phyloP scores from a whole-genome alignment of 2,329 filamentous ascomycete genomes.

The Scorias spongiosa region DNA sequence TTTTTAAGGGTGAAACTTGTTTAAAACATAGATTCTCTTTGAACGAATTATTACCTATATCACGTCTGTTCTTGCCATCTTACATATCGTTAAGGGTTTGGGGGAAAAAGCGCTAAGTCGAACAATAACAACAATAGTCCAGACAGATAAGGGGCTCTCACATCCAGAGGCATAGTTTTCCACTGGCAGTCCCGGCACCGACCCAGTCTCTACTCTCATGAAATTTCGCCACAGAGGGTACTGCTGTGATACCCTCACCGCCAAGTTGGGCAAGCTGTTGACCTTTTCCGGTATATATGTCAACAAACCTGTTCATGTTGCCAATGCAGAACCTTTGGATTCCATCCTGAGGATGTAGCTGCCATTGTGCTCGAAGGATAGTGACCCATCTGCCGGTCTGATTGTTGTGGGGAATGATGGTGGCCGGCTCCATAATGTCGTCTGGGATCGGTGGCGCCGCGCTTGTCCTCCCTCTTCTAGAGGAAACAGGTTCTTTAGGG shows the following conservation, averaged over 20 bases:
- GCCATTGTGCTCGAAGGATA: slow-evolving; percentile 79
- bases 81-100: no score
- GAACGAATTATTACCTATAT: no score
- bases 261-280: slow-evolving; percentile 79
- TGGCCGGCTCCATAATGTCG: slow-evolving; percentile 51
- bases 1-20: no score
- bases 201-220: slow-evolving; percentile 84
- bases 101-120: background rate
- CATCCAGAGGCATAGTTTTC: slow-evolving; percentile 85
- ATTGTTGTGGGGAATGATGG: slow-evolving; percentile 71
- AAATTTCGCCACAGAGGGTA: slow-evolving; percentile 83
- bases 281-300: slow-evolving; percentile 69
- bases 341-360: slow-evolving; percentile 58
- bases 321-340: slow-evolving; percentile 83
- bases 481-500: slow-evolving; percentile 47
- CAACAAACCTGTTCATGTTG: slow-evolving; percentile 84
- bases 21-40: no score
- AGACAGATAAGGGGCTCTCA: slow-evolving; percentile 23
- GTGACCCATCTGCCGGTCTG: slow-evolving; percentile 93
- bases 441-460: slow-evolving; percentile 64
- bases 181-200: slow-evolving; percentile 77
- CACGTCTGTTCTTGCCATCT: no score
- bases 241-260: slow-evolving; percentile 82
- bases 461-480: slow-evolving; percentile 41
- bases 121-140: background rate